These are phyloP conservation scores for Phytophthora melonis DNA, from an alignment of 352 stramenopile species.

Conservation along the genomic window DNA sequence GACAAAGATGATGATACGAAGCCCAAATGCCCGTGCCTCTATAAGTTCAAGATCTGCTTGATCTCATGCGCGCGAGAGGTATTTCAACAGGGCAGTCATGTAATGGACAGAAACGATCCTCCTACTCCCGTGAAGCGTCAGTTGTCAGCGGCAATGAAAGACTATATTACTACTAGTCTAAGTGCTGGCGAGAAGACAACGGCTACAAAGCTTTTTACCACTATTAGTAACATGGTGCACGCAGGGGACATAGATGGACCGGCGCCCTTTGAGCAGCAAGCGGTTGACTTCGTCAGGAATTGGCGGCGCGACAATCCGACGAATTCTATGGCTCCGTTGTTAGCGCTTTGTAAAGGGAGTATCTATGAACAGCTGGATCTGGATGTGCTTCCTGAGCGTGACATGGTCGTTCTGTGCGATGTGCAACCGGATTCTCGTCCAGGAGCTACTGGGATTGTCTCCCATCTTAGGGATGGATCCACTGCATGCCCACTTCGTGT, in stretches of 20 bases:
- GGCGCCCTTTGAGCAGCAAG: background rate
- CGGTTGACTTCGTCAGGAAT: conserved; percentile 10
- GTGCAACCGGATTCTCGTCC: too few species aligned
- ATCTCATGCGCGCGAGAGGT: background rate
- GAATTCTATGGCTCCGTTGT: conserved; percentile 6
- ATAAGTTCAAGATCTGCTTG: background rate
- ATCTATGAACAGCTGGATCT: too few species aligned
- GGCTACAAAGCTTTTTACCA: background rate
- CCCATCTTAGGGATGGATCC: too few species aligned
- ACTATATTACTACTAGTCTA: background rate
- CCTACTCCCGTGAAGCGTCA: background rate
- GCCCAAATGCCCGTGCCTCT: background rate
- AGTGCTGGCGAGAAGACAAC: background rate
- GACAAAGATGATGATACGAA: background rate
- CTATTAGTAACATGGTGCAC: too few species aligned
- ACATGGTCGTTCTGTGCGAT: too few species aligned
- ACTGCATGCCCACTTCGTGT: too few species aligned
- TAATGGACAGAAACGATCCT: conserved; percentile 15
- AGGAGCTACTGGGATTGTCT: too few species aligned
- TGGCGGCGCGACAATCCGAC: conserved; percentile 7
- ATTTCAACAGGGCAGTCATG: background rate
- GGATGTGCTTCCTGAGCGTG: too few species aligned
- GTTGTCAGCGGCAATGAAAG: too few species aligned
- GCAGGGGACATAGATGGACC: too few species aligned
- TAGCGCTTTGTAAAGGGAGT: conserved; percentile 6